phyloP scores from a whole-genome alignment of 768 basidiomycete genomes.

The Suillus sp. region DNA sequence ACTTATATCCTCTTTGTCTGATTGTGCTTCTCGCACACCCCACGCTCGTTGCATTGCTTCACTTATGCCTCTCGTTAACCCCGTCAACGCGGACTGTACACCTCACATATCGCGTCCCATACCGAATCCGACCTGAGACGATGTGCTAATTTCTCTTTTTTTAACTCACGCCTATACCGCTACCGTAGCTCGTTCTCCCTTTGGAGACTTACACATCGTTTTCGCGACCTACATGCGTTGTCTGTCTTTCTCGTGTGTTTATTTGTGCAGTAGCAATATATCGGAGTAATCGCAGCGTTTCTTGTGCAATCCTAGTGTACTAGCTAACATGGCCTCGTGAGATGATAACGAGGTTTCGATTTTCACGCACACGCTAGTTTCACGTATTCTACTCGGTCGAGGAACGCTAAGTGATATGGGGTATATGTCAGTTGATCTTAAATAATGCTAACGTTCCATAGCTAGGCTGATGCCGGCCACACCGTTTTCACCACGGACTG shows the following conservation, averaged over 20 bases:
- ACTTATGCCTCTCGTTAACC: constrained; percentile 35
- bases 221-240: constrained; percentile 3
- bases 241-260: constrained; percentile 3
- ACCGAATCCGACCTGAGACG: constrained; percentile 13
- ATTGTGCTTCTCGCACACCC: constrained; percentile 26
- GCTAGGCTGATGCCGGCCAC: neutral
- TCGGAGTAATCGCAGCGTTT: constrained; percentile 14
- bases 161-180: constrained; percentile 18
- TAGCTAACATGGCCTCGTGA: neutral
- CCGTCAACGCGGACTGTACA: constrained; percentile 24
- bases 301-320: neutral
- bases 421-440: neutral
- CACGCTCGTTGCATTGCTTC: constrained; percentile 37
- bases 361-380: neutral
- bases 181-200: constrained; percentile 16
- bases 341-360: neutral
- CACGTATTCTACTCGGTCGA: neutral
- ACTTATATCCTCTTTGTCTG: constrained; percentile 25
- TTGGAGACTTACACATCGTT: constrained; percentile 17
- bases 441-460: neutral
- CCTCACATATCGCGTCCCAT: constrained; percentile 18
- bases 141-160: constrained; percentile 17
- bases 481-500: neutral
- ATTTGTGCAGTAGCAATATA: constrained; percentile 18
- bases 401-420: neutral